Base-by-base conservation (phyloP, 495 filamentous ascomycete genomes). In the Elaphomyces granulatus region DNA sequence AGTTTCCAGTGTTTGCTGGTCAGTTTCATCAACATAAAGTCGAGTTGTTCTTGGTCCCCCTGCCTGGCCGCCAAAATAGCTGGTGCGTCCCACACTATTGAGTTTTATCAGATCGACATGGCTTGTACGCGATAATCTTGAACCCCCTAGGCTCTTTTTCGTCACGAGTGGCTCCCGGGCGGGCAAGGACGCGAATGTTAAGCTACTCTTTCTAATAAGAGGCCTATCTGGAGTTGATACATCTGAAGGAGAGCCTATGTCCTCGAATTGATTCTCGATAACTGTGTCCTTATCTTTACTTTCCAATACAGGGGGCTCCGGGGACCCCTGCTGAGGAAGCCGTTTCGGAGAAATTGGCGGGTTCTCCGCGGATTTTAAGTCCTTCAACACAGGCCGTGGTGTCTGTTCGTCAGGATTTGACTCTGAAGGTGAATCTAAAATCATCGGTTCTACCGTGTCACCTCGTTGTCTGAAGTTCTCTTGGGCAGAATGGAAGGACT, bases 161-260 rank as follows among this genome's bases (percentile, higher is more conserved):
- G 60, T 74, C 15, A 74, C 75, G 31, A 94, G 64, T 19, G 87
- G 90, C 52, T 95, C 88, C 30, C 90, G 77, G 6, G 87, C 83
- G 37, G 90, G 90, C 2, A 98, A 66, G 2, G 90, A 83, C 9
- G 92, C 81, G 59, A 98, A 95, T 37, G 77, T 87, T 37, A 96
- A 68, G 49, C 88, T 95, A 57, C 86, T 94, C 35, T 94, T 94
- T 23, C 88, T 80, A 37, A 92, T 61, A 3, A 72, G 59, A n/a
- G 66, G 70, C 36, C 71, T 62, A 31, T 70, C 76, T 1, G 77
- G 77, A 36, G 69, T 76, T 3, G 76, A 79, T 7, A 58, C 64
- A 42, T 78, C 73, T 8, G 78, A 81, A 14, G 75, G 67, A 21
- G 77, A 75, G 30, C 64, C 70, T 16, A 66, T 67, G 26, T 75